A percentile compares a stretch with the other conserved stretches of the same genome.
Evolutionary conservation across 176 grass and related monocot species (phyloP).

Genomic region (Raddia distichophylla): DNA sequence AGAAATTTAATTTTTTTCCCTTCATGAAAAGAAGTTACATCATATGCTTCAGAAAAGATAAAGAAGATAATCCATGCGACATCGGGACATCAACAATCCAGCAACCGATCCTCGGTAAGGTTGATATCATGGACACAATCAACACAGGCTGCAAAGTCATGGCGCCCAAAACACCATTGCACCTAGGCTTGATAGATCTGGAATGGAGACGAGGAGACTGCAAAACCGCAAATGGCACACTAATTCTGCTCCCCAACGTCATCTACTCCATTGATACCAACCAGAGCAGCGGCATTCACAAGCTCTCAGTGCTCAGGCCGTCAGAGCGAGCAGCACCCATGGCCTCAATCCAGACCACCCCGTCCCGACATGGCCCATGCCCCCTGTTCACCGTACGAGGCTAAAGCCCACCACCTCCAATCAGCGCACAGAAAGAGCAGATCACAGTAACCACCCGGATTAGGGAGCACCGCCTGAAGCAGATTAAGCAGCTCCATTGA

Average conservation of each 20-base stretch:
- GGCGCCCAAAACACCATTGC: conserved; percentile 34
- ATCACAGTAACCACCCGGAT: conserved; percentile 33
- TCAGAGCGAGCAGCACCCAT: conserved; percentile 4
- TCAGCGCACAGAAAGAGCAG: conserved; percentile 21
- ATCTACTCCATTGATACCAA: not conserved
- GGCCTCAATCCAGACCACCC: conserved; percentile 27
- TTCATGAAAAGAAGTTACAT: not conserved
- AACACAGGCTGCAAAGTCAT: not conserved
- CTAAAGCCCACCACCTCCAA: conserved; percentile 9
- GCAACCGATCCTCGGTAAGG: not conserved
- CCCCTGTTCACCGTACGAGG: conserved; percentile 19
- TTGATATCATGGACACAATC: not conserved
- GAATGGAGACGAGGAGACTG: conserved; percentile 24
- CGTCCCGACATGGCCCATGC: conserved; percentile 24
- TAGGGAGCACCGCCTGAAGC: conserved; percentile 25
- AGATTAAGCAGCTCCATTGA: conserved; percentile 32
- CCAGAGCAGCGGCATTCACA: conserved; percentile 26
- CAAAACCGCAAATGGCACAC: conserved; percentile 19
- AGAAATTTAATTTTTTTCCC: not conserved
- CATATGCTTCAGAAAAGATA: conserved; percentile 18
- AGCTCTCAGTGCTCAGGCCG: conserved; percentile 17
- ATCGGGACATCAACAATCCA: not conserved
- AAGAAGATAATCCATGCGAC: not conserved
- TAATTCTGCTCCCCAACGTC: conserved; percentile 31
- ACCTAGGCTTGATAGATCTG: conserved; percentile 45